Conservation (phyloP, 2,329 filamentous ascomycete genomes). For the Ophiostoma triangulosporum region DNA sequence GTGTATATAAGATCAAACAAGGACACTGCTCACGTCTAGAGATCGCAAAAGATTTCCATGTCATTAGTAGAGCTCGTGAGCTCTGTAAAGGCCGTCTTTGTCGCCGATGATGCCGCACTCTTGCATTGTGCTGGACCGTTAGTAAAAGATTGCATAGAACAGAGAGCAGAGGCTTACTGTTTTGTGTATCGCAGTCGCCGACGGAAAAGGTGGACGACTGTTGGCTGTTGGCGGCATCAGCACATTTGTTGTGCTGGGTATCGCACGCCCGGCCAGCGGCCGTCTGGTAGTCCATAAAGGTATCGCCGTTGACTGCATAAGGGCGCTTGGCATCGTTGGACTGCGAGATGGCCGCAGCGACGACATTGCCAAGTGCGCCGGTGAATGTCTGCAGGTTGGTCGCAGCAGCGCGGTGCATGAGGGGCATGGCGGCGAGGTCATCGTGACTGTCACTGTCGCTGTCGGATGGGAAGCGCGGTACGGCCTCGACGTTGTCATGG, state of each 20-base stretch:
- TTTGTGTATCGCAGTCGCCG: constrained; percentile 31
- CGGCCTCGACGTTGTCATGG: no score
- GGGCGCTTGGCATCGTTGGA: constrained; percentile 26
- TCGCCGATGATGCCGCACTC: constrained; percentile 18
- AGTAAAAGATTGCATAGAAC: not conserved
- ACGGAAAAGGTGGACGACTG: constrained; percentile 23
- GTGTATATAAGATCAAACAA: not conserved
- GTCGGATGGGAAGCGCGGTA: constrained; percentile 3
- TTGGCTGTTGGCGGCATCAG: constrained; percentile 27
- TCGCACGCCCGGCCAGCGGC: constrained; percentile 33
- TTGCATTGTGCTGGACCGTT: constrained; percentile 26
- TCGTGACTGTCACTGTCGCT: not conserved
- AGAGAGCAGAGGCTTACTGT: constrained; percentile 22
- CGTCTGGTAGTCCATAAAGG: constrained; percentile 31
- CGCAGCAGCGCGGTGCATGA: constrained; percentile 7
- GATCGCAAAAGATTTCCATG: constrained; percentile 34
- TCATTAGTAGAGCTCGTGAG: constrained; percentile 28
- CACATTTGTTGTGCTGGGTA: constrained; percentile 35
- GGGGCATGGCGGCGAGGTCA: not conserved
- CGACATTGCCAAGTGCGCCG: constrained; percentile 26
- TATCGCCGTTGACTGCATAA: constrained; percentile 30
- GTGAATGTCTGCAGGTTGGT: constrained; percentile 29
- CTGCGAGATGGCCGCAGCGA: constrained; percentile 26
- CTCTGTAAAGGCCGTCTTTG: constrained; percentile 20
- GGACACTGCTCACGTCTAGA: constrained; percentile 13